Conservation (phyloP, 768 basidiomycete species). For the Leccinum variicolor region DNA sequence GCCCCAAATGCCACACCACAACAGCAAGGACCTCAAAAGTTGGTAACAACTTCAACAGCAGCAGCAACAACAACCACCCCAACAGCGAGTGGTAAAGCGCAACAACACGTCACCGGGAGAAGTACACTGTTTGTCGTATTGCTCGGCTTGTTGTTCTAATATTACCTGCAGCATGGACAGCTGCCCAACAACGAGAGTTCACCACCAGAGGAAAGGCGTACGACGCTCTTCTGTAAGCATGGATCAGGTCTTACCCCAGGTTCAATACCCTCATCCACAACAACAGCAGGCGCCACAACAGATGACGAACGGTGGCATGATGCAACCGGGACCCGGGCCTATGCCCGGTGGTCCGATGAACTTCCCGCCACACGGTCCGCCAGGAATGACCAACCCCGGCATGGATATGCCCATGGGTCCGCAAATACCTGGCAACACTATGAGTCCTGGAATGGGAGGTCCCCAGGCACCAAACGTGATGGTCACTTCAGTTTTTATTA, state of each 20-base stretch:
- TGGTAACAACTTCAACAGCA: slow-evolving; percentile 9
- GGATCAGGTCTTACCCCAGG: slow-evolving; percentile 41
- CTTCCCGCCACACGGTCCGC: slow-evolving; percentile 30
- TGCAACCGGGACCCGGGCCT: slow-evolving; percentile 32
- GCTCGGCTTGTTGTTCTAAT: slow-evolving; percentile 1
- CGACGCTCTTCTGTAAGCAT: slow-evolving; percentile 46
- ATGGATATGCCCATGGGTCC: slow-evolving; percentile 34
- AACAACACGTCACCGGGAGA: slow-evolving; percentile 63
- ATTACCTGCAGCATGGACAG: slow-evolving; percentile 39
- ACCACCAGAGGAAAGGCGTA: slow-evolving; percentile 50
- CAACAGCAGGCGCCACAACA: slow-evolving; percentile 37
- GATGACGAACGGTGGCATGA: slow-evolving; percentile 40
- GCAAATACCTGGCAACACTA: slow-evolving; percentile 27
- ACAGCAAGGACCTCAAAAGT: slow-evolving; percentile 27
- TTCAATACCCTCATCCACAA: slow-evolving; percentile 32
- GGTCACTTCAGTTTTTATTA: slow-evolving; percentile 14
- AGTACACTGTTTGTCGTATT: slow-evolving; percentile 31
- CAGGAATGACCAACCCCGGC: slow-evolving; percentile 28
- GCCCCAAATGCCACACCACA: slow-evolving; percentile 16
- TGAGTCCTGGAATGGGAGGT: slow-evolving; percentile 39
- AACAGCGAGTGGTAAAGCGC: slow-evolving; percentile 40
- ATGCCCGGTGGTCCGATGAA: slow-evolving; percentile 35
- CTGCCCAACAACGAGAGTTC: slow-evolving; percentile 50
- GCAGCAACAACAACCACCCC: slow-evolving; percentile 23
- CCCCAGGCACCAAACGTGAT: slow-evolving; percentile 16